Base-by-base conservation (phyloP, 257 asterid genomes). In the Solanum verrucosum region DNA sequence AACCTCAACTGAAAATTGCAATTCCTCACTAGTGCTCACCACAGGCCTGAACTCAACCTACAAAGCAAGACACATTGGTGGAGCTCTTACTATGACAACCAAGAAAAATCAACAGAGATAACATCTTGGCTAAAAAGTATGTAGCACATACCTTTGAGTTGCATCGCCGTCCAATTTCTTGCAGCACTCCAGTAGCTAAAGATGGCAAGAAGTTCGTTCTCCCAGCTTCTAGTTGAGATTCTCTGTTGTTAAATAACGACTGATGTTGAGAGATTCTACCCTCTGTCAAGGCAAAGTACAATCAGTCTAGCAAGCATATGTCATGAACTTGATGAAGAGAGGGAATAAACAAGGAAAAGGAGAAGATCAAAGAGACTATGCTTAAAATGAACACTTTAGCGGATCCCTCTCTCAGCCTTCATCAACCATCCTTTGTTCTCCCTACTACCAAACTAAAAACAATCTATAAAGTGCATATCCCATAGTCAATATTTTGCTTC, bases 31-130 rank as follows among this genome's bases (percentile, higher is more conserved):
- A 74, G 97, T 90, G 89, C 98, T 89, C 38, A 89, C 93, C 60
- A 97, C 93, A 12, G 95, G 94, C 93, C 93, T 92, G 93, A 96
- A 95, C 89, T 97, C 98, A 91, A 96, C 98, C 99, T 97, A 77
- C 34, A 83, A 16, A 81, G 42, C 73, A 91, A 86, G 49, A 70
- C 27, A 87, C 42, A 49, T 34, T 49, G 86, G 68, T 29, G 70
- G 68, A 81, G 42, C 68, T 46, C 44, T 82, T 29, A 82, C 71
- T 31, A 49, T 49, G 86, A 82, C 70, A 44, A 29, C 44, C 86
- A 82, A 49, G 71, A 82, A 82, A 31, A 29, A 82, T 49, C 86
- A 38, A 31, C 13, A 18, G 65, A 23, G 42, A 16, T 82, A 18
- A 20, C 86, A 82, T 29, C 86, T 82, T 82, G 86, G 71, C 44